Conservation (phyloP, 441 rosid genomes). For the Breynia disticha region DNA sequence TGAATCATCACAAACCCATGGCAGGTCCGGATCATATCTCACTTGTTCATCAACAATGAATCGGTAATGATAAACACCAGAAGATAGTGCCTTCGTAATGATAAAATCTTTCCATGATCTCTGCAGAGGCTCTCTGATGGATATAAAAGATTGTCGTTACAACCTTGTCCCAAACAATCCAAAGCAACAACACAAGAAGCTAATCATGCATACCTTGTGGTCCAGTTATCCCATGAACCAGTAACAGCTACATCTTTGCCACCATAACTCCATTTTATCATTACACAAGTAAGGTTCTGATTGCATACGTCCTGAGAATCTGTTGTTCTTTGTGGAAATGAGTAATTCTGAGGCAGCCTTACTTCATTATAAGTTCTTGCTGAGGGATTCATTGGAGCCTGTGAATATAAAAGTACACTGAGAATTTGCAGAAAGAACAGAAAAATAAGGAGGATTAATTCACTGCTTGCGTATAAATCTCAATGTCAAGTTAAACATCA, state of each 20-base stretch:
- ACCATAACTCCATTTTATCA: constrained; percentile 50
- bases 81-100: constrained; percentile 38
- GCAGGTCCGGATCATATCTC: constrained; percentile 35
- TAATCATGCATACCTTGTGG: constrained; percentile 22
- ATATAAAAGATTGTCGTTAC: background rate
- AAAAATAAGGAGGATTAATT: background rate
- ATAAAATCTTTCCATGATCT: constrained; percentile 37
- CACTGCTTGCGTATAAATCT: background rate
- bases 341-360: constrained; percentile 16
- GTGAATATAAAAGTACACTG: constrained; percentile 1
- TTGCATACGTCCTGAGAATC: constrained; percentile 13
- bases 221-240: constrained; percentile 65
- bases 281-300: constrained; percentile 25
- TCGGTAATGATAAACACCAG: constrained; percentile 48
- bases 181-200: constrained; percentile 6
- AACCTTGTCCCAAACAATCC: background rate
- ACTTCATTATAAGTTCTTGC: constrained; percentile 15
- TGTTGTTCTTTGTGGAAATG: constrained; percentile 6
- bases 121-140: constrained; percentile 38
- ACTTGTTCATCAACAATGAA: constrained; percentile 39
- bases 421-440: background rate
- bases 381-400: constrained; percentile 23
- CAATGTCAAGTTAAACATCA: background rate
- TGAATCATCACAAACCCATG: constrained; percentile 35
- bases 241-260: constrained; percentile 46